Evolutionary conservation across 2,329 filamentous ascomycete species (phyloP), one percentile per base, ranked within the genome.

Genomic region (Neoscytalidium dimidiatum): DNA sequence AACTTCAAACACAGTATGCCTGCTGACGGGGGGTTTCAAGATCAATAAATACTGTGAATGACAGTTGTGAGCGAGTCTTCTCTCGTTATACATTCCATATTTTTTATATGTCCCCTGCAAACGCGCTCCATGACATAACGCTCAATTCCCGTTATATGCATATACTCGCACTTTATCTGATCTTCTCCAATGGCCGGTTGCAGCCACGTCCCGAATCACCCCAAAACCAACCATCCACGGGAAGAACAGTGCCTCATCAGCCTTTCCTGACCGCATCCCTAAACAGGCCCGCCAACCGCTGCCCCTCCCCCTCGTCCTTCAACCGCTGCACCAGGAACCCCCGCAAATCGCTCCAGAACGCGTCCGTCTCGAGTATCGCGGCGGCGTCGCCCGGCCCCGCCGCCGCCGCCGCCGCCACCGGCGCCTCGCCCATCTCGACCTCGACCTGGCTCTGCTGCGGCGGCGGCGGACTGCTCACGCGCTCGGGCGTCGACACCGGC

Each of bases 261-360:
- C 33, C 69, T 53, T 70, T 80, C 69, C 87, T 83, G 90, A 91
- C 95, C 48, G 89, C 90, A 49, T 81, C 81, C 77, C 85, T 90
- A 74, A 97, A 97, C 23, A 91, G 75, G 4, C 76, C 80, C 38
- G 85, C 84, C 71, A 94, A 76, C 71, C 88, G 85, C 69, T 86
- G 86, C 0, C 90, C 91, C 73, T 86, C 83, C 2, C 74, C 75
- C 60, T 84, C 88, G 74, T 96, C 90, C 77, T 90, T 88, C 71
- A 97, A 79, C 75, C 92, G 86, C 81, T 94, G 91, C 73, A 88
- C 80, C 75, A 99, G 75, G 77, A 94, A 98, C 0, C 86, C 90
- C 73, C 88, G 88, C 68, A 99, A 78, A 80, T 98, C 95, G 8
- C 79, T 80, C 95, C 95, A 99, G 74, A 99, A 99, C 64, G 85